These are phyloP conservation scores for Eutypella sp. DNA, from an alignment of 2,329 filamentous ascomycete genomes.

Conservation along the genomic window DNA sequence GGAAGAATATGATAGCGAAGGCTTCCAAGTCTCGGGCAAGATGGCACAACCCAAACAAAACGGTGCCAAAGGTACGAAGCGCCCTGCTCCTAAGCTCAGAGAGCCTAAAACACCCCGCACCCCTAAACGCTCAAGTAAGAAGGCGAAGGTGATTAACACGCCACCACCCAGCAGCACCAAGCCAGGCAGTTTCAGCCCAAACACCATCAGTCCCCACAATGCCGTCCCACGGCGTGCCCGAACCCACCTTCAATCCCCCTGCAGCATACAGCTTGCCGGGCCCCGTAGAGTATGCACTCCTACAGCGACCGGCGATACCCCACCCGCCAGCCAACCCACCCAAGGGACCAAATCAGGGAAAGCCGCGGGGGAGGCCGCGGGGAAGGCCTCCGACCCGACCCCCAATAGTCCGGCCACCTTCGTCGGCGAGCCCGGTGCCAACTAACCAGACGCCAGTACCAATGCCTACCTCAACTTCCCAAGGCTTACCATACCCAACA, in stretches of 20 bases:
- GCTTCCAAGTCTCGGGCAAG: slow-evolving; percentile 3
- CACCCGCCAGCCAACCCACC: no score
- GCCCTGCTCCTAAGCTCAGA: slow-evolving; percentile 6
- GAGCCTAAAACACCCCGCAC: no score
- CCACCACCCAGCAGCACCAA: slow-evolving; percentile 10
- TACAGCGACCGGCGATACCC: not conserved
- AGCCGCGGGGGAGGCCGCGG: not conserved
- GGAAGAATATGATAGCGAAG: slow-evolving; percentile 14
- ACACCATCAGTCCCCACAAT: not conserved
- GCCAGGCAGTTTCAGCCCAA: not conserved
- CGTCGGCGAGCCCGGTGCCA: not conserved
- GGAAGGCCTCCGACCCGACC: not conserved
- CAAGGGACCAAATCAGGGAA: no score
- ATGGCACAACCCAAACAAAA: slow-evolving; percentile 6
- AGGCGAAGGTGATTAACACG: slow-evolving; percentile 16
- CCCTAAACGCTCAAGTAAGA: slow-evolving; percentile 7
- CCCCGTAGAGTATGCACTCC: no score
- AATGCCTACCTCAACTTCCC: not conserved
- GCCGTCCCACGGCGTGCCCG: not conserved
- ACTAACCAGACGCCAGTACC: not conserved
- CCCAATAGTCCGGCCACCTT: not conserved
- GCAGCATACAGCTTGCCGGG: no score
- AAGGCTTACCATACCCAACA: slow-evolving; percentile 2
- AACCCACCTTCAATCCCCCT: not conserved
- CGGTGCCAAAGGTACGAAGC: slow-evolving; percentile 20